Conservation (phyloP, 2,329 filamentous ascomycete genomes). For the Colletotrichum musae region DNA sequence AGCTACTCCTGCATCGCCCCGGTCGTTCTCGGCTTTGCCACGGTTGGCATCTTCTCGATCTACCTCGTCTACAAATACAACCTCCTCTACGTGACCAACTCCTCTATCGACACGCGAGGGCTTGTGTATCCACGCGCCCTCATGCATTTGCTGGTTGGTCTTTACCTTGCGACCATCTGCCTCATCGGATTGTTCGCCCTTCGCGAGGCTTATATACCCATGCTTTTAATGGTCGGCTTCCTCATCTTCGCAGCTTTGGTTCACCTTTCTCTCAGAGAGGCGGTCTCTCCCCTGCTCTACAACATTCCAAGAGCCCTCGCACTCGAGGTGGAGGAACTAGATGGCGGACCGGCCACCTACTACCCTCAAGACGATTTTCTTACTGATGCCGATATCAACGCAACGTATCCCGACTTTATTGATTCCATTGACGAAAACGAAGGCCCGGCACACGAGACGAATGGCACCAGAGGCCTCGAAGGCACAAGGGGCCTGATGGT, state of each 20-base stretch:
- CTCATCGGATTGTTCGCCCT: conserved; percentile 88
- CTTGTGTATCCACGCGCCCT: conserved; percentile 89
- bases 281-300: conserved; percentile 81
- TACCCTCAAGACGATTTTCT: conserved; percentile 34
- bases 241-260: conserved; percentile 83
- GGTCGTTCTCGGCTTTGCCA: conserved; percentile 85
- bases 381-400: conserved; percentile 27
- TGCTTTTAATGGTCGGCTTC: conserved; percentile 83
- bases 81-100: conserved; percentile 87
- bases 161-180: conserved; percentile 87
- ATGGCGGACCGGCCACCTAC: neutral
- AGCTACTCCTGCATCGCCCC: conserved; percentile 91
- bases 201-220: conserved; percentile 74
- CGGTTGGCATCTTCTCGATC: conserved; percentile 83
- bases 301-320: conserved; percentile 83
- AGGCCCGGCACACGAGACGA: conserved; percentile 42
- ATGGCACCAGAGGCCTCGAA: conserved; percentile 53
- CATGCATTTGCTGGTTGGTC: conserved; percentile 85
- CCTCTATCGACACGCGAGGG: conserved; percentile 88
- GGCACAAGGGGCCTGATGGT: conserved; percentile 53
- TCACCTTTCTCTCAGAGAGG: conserved; percentile 80
- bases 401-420: conserved; percentile 33
- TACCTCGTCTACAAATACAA: conserved; percentile 94
- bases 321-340: conserved; percentile 64
- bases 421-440: conserved; percentile 45